Evolutionary conservation across 2,329 filamentous ascomycete species (phyloP), one percentile per base, ranked within the genome.

Genomic region (Colletotrichum limetticola): DNA sequence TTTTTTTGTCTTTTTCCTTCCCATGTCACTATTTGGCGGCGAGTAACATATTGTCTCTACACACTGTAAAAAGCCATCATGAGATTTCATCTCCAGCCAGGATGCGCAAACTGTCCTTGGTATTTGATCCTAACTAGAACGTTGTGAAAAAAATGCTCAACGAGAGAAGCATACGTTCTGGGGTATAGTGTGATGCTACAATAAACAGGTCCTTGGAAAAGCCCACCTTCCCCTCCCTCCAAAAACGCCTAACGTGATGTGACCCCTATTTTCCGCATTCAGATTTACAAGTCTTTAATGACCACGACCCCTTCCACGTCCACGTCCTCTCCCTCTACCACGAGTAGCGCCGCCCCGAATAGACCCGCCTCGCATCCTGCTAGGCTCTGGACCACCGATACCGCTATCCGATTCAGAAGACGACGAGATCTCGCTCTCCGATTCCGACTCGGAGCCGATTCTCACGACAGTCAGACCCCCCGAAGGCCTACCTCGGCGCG

Each of bases 371-470:
- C 26, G 26, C 5, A 56, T 24, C 16, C 53, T 64, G 28, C 16
- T 55, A 28, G 56, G 55, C 14, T 49, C 42, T 19, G 66, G 32
- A 3, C 59, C 71, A 22, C 65, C 72, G 24, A 74, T 74, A 3
- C 68, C 68, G 46, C 65, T 74, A 26, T 68, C 64, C 19, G 62
- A 71, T 30, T 67, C 74, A 3, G 74, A 74, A 16, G 59, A 58
- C 5, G 67, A 65, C 8, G 62, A 66, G 3, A 69, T 66, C 9
- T 68, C 73, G 42, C 63, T 66, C 14, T 75, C 74, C 5, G 74
- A 75, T 22, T 58, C 66, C 7, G 73, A 75, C 24, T 73, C 65
- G 11, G 66, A 64, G n/a, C 74, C 74, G 5, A 75, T 66, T 12
- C 72, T 61, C 11, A 75, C 74, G 2, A 75, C 22, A 2, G 74